phyloP scores from a whole-genome alignment of 2,329 filamentous ascomycete species.

The Ophiostoma piceae region DNA sequence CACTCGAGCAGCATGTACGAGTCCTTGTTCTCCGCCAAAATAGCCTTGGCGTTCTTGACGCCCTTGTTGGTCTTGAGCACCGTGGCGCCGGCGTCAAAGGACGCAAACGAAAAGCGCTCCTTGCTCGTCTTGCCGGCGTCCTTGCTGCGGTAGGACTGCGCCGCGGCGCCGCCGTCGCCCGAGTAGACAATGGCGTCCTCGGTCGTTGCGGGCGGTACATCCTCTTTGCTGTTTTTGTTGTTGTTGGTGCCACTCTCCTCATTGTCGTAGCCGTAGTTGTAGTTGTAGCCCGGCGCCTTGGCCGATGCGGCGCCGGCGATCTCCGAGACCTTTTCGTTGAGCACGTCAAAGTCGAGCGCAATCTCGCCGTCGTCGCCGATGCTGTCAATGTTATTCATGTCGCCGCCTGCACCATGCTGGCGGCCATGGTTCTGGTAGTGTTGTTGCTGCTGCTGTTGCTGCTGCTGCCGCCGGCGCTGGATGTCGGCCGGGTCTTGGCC shows the following conservation, averaged over 20 bases:
- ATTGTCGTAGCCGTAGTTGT: conserved; percentile 18
- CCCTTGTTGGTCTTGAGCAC: conserved; percentile 83
- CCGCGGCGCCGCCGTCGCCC: conserved; percentile 40
- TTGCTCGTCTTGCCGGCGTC: conserved; percentile 97
- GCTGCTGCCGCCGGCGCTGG: conserved; percentile 55
- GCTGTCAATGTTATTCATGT: conserved; percentile 55
- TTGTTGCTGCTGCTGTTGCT: conserved; percentile 38
- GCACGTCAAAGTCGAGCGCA: conserved; percentile 49
- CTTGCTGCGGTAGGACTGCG: conserved; percentile 66
- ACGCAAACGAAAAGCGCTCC: conserved; percentile 94
- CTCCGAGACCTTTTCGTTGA: conserved; percentile 43
- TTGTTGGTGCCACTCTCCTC: conserved; percentile 18
- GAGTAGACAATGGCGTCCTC: conserved; percentile 43
- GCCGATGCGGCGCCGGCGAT: conserved; percentile 35
- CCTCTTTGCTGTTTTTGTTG: conserved; percentile 25
- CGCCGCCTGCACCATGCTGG: conserved; percentile 45
- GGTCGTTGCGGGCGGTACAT: conserved; percentile 24
- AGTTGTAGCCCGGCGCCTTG: conserved; percentile 28
- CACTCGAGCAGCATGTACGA: conserved; percentile 97
- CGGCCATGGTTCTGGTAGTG: conserved; percentile 14
- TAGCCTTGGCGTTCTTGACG: conserved; percentile 80
- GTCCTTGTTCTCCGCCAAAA: conserved; percentile 95
- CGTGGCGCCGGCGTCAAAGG: conserved; percentile 92
- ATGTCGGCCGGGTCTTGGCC: conserved; percentile 67
- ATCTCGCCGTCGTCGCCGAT: conserved; percentile 88